phyloP scores from a whole-genome alignment of 768 basidiomycete genomes.

The Russula sp. region DNA sequence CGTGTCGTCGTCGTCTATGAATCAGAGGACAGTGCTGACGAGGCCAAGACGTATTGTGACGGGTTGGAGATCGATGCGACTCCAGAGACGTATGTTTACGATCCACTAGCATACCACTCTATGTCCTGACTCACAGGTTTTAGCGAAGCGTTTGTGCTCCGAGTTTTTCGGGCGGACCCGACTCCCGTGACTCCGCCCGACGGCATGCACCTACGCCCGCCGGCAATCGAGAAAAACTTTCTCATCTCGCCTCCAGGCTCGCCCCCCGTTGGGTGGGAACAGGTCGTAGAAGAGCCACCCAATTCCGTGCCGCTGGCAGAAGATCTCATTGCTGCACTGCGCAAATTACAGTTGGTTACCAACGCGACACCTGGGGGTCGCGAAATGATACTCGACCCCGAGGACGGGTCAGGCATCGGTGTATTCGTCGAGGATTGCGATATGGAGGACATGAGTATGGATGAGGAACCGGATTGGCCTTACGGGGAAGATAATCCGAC shows the following conservation, averaged over 20 bases:
- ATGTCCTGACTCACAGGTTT: not conserved
- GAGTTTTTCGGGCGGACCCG: conserved; percentile 72
- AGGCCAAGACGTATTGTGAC: conserved; percentile 64
- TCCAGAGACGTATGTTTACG: conserved; percentile 45
- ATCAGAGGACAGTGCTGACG: conserved; percentile 58
- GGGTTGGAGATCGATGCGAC: conserved; percentile 57
- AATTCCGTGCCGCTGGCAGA: conserved; percentile 80
- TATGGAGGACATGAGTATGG: conserved; percentile 36
- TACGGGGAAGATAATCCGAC: conserved; percentile 52
- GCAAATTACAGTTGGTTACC: conserved; percentile 55
- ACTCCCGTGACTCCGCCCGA: conserved; percentile 45
- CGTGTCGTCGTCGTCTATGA: conserved; percentile 82
- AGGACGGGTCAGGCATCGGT: conserved; percentile 68
- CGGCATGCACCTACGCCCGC: conserved; percentile 57
- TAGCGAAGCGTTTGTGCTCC: conserved; percentile 52
- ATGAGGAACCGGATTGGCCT: conserved; percentile 50
- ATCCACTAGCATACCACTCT: not conserved
- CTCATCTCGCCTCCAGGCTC: conserved; percentile 97
- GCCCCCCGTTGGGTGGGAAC: conserved; percentile 97
- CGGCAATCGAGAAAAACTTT: conserved; percentile 86
- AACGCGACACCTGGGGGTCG: conserved; percentile 36
- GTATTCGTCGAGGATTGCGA: conserved; percentile 79
- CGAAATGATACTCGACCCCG: conserved; percentile 65
- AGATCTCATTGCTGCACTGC: conserved; percentile 80
- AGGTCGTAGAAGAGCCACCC: conserved; percentile 84